These are phyloP conservation scores for Nepenthes gracilis DNA, from an alignment of 148 eudicot species.

Conservation along the genomic window DNA sequence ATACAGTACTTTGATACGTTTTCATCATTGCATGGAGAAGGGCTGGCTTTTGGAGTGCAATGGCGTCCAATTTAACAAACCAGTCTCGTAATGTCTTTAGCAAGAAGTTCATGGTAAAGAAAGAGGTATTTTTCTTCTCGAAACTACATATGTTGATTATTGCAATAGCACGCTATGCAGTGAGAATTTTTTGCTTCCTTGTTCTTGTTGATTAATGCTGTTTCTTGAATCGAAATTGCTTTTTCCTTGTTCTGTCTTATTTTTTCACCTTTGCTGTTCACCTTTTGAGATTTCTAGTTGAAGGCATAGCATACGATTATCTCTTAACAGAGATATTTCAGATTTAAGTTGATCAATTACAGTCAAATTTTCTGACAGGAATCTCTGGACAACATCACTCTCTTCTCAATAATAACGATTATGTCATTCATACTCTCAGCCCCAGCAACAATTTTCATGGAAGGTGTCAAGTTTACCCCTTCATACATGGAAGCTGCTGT, in stretches of 20 bases:
- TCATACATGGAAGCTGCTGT: conserved; percentile 67
- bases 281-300: too few relatives aligned
- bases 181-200: too few relatives aligned
- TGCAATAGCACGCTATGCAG: neutral
- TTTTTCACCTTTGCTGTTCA: too few relatives aligned
- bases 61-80: conserved; percentile 91
- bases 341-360: neutral
- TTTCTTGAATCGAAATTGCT: neutral
- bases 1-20: neutral
- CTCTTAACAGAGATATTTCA: neutral
- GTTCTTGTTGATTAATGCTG: neutral
- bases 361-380: conserved; percentile 30
- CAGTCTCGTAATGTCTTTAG: conserved; percentile 92
- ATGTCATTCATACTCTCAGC: conserved; percentile 75
- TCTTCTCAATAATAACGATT: conserved; percentile 82
- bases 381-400: conserved; percentile 78
- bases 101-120: conserved; percentile 72
- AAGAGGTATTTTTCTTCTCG: conserved; percentile 36
- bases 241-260: neutral
- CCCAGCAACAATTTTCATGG: conserved; percentile 52
- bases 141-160: neutral
- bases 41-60: conserved; percentile 76
- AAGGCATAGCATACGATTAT: neutral
- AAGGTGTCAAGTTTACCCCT: conserved; percentile 84
- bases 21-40: conserved; percentile 3